Conservation (phyloP, 177 flowering plant species). For the Vitis hybrid region DNA sequence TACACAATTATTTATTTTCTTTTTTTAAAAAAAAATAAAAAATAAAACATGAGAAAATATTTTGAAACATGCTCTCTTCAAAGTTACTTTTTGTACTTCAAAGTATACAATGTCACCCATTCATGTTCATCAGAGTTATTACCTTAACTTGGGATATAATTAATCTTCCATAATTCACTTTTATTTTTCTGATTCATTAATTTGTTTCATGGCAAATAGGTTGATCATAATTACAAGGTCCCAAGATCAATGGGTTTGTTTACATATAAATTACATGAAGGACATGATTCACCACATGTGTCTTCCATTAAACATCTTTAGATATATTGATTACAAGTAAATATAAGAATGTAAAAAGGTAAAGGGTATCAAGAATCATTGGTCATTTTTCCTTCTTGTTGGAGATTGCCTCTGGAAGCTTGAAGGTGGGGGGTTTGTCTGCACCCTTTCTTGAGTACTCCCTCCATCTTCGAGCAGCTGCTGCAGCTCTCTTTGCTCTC, state of each 20-base stretch:
- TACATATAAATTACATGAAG: not conserved
- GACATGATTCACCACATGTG: not conserved
- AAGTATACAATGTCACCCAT: too few species aligned
- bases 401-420: conserved; percentile 74
- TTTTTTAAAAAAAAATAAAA: too few species aligned
- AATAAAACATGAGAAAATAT: too few species aligned
- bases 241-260: not conserved
- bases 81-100: too few species aligned
- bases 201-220: not conserved
- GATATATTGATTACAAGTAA: conserved; percentile 9
- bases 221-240: not conserved
- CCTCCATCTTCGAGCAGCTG: conserved; percentile 96
- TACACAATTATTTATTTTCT: too few species aligned
- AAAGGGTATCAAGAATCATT: conserved; percentile 2
- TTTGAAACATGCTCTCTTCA: too few species aligned
- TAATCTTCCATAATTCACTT: not conserved
- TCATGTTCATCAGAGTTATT: too few species aligned
- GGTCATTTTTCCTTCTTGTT: conserved; percentile 41
- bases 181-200: not conserved
- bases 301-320: not conserved
- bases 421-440: conserved; percentile 77
- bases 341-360: not conserved
- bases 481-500: conserved; percentile 81
- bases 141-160: not conserved
- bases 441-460: conserved; percentile 90